Evolutionary conservation across 1,284 basidiomycete genomes (phyloP), one percentile per base, ranked within the genome.

Genomic region (Cutaneotrichosporon curvatum): DNA sequence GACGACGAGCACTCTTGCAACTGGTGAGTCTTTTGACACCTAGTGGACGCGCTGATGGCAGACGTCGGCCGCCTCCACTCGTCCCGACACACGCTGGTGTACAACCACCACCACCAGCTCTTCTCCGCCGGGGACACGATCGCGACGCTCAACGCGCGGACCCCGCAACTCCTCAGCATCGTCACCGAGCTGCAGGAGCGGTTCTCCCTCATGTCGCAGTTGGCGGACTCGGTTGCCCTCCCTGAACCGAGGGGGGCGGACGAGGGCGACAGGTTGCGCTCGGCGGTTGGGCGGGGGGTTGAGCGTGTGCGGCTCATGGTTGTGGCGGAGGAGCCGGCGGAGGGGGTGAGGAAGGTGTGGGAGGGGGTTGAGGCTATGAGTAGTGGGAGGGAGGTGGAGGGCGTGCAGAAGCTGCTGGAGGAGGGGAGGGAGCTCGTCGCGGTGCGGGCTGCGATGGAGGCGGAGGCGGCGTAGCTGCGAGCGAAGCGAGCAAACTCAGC

Each of bases 101-200:
- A 72, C 53, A 70, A 72, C 45, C 70, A 72, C 48, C 70, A 72
- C 57, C 67, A 71, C 51, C 67, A 72, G 64, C 61, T 72, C 7
- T 72, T 72, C 55, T 55, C 55, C 25, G 70, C 70, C 1, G 68
- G 68, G 14, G 66, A 71, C 45, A 68, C 68, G 1, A 72, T 72
- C 34, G 58, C 62, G n/a, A 45, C 56, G 22, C 57, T 72, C 20
- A 71, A 71, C 47, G 60, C 62, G 9, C 63, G 65, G 18, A 72
- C 69, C 21, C 70, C 70, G 3, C 63, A 72, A 50, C 61, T 72
- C 7, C 52, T 71, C n/a, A 52, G 55, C 2, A 71, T 72, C 43
- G 62, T 72, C 16, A 62, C 62, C 10, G 53, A 58, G 5, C 58
- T 72, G 25, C 70, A 72, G 53, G 61, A 70, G 37, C 59, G 61